phyloP scores from a whole-genome alignment of 1,139 yeast species.

The Saccharomycopsis hybrid region DNA sequence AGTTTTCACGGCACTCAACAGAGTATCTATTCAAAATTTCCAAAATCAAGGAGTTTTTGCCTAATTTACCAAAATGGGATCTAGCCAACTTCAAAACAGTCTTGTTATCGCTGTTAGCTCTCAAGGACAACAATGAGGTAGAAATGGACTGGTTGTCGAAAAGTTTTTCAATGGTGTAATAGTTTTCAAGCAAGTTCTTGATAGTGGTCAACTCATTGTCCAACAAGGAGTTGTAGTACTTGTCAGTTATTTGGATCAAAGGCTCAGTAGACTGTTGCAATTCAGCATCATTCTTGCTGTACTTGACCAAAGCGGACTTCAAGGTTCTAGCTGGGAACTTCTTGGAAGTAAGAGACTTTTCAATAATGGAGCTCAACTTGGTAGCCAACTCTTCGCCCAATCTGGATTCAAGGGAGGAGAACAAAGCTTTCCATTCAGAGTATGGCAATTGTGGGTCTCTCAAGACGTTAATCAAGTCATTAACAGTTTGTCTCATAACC shows the following conservation, averaged over 20 bases:
- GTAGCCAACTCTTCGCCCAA: conserved; percentile 73
- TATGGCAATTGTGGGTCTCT: conserved; percentile 80
- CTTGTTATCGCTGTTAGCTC: conserved; percentile 75
- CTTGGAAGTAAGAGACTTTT: conserved; percentile 46
- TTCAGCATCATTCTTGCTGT: conserved; percentile 44
- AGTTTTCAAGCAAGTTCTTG: conserved; percentile 61
- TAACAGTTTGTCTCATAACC: conserved; percentile 77
- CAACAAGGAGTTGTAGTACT: conserved; percentile 68
- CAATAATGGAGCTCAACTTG: conserved; percentile 56
- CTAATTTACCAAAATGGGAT: conserved; percentile 89
- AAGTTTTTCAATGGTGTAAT: conserved; percentile 67
- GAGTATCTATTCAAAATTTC: conserved; percentile 81
- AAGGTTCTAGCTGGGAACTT: conserved; percentile 88
- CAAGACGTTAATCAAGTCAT: conserved; percentile 63
- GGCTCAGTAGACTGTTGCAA: conserved; percentile 65
- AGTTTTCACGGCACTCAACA: conserved; percentile 60
- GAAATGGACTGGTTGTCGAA: conserved; percentile 45
- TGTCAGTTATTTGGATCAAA: conserved; percentile 58
- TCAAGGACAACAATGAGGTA: conserved; percentile 62
- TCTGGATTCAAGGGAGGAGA: conserved; percentile 89
- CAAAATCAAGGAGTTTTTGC: conserved; percentile 82
- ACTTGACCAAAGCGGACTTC: conserved; percentile 44
- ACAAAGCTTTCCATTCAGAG: conserved; percentile 83
- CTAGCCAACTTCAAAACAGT: conserved; percentile 68
- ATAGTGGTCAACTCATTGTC: conserved; percentile 81